Evolutionary conservation across 1,139 yeast species (phyloP).

Genomic region (Scheffersomyces illinoinensis): DNA sequence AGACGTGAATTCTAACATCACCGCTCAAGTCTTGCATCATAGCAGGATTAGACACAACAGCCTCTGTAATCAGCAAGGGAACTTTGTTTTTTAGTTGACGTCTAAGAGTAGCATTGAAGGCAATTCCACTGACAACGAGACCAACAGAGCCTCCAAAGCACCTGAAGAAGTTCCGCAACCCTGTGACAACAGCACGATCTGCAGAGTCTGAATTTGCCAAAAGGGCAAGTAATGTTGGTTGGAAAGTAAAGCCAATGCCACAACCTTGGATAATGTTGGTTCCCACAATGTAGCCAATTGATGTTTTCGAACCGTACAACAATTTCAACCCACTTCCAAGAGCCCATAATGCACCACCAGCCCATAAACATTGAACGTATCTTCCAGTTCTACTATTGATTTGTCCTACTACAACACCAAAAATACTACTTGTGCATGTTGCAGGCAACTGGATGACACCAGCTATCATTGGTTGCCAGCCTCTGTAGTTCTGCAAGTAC

Average conservation of each 20-base stretch:
- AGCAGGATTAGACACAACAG: not conserved
- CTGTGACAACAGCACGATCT: conserved; percentile 57
- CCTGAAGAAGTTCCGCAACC: conserved; percentile 53
- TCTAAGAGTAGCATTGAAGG: not conserved
- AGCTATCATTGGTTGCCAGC: conserved; percentile 27
- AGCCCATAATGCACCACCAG: conserved; percentile 48
- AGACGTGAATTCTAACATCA: not conserved
- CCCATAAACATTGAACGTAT: conserved; percentile 40
- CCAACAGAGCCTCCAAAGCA: conserved; percentile 60
- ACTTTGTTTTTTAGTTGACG: not conserved
- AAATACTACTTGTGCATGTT: conserved; percentile 30
- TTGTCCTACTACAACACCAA: conserved; percentile 46
- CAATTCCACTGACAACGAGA: conserved; percentile 34
- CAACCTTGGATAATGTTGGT: conserved; percentile 44
- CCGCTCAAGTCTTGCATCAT: not conserved
- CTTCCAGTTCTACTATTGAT: conserved; percentile 44
- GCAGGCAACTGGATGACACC: not conserved
- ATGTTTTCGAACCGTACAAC: conserved; percentile 29
- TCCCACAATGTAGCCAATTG: conserved; percentile 32
- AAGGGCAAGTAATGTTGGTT: conserved; percentile 56
- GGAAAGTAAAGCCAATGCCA: conserved; percentile 57
- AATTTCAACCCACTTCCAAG: conserved; percentile 40
- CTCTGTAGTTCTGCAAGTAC: conserved; percentile 52
- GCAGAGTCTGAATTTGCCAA: conserved; percentile 52
- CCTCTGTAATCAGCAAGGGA: not conserved